Evolutionary conservation across 306 rosid genomes (phyloP).

Genomic region (Senna tora): DNA sequence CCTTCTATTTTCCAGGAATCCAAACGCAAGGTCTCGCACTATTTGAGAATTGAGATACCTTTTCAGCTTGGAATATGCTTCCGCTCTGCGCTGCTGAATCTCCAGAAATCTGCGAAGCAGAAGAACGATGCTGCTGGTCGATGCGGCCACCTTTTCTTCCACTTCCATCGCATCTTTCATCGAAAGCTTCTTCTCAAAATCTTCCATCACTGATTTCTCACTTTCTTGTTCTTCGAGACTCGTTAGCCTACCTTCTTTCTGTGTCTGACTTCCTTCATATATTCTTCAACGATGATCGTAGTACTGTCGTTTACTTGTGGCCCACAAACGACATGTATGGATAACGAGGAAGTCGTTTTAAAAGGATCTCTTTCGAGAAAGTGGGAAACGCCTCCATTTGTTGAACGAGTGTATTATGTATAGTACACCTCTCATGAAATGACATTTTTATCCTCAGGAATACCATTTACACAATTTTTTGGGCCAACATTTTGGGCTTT

Average conservation of each 20-base stretch:
- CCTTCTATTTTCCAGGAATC: neutral
- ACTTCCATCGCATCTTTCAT: neutral
- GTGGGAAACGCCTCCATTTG: no score
- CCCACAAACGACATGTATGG: neutral
- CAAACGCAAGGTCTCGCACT: neutral
- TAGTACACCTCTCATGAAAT: no score
- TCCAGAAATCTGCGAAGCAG: slow-evolving; percentile 57
- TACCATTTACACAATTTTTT: no score
- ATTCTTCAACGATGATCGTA: neutral
- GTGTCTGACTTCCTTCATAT: neutral
- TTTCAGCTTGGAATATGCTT: slow-evolving; percentile 58
- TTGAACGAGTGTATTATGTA: no score
- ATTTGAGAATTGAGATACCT: slow-evolving; percentile 9
- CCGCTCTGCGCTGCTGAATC: slow-evolving; percentile 64
- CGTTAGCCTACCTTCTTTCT: no score
- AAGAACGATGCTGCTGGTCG: slow-evolving; percentile 32
- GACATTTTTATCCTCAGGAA: no score
- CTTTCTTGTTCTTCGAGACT: neutral
- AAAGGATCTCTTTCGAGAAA: no score
- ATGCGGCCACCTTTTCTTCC: slow-evolving; percentile 10
- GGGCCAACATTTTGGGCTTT: no score
- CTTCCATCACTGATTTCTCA: slow-evolving; percentile 11
- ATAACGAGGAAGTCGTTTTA: neutral
- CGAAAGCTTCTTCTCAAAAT: slow-evolving; percentile 13
- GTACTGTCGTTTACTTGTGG: neutral